These are phyloP conservation scores for Fusarium solani-melongenae DNA, from an alignment of 2,329 filamentous ascomycete genomes.

Conservation along the genomic window DNA sequence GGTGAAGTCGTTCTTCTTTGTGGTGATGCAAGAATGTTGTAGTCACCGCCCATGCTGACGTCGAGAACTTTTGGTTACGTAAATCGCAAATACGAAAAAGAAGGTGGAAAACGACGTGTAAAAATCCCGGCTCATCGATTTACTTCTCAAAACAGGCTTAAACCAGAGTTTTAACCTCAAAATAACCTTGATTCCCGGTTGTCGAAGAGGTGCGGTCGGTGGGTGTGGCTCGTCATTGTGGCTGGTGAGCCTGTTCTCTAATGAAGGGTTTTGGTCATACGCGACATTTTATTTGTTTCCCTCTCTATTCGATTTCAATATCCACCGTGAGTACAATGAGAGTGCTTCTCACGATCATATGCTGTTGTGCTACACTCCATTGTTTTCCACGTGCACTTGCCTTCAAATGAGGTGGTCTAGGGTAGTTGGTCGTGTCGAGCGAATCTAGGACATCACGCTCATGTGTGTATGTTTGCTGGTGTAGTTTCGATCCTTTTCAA, in stretches of 20 bases:
- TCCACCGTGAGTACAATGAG: rapidly evolving
- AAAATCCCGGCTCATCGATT: not conserved
- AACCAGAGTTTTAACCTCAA: not conserved
- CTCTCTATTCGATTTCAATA: too few species aligned
- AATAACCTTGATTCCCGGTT: not conserved
- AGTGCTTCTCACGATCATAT: not conserved
- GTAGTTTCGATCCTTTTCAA: not conserved
- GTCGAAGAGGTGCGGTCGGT: not conserved
- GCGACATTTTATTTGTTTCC: not conserved
- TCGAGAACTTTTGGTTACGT: not conserved
- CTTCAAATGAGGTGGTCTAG: not conserved
- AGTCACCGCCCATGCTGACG: not conserved
- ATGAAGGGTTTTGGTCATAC: not conserved
- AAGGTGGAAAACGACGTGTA: not conserved
- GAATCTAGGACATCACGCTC: not conserved
- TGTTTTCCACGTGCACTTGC: not conserved
- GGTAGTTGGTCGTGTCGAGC: not conserved
- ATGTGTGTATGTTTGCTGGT: not conserved
- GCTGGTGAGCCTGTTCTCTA: not conserved
- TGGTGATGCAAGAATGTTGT: not conserved
- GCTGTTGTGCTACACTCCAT: not conserved
- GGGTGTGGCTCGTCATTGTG: not conserved
- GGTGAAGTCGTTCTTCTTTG: not conserved
- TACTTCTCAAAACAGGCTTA: not conserved
- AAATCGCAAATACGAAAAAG: not conserved